Conservation (phyloP, 2,329 filamentous ascomycete species). For the Pezicula neosporulosa region DNA sequence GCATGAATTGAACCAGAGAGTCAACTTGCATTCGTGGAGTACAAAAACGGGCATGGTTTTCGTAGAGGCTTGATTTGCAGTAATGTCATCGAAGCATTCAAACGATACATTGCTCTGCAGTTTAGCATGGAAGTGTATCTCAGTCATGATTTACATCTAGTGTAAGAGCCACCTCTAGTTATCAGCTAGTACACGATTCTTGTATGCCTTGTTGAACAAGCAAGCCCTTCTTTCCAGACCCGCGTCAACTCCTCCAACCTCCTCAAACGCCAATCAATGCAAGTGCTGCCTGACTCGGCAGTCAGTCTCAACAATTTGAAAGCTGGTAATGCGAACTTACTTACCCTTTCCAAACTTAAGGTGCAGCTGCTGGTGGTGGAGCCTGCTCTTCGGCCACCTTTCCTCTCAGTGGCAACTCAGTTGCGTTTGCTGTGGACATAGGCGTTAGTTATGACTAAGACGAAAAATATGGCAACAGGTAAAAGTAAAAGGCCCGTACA, state of each 20-base stretch:
- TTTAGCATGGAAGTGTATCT: no score
- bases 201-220: no score
- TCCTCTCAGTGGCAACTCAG: conserved; percentile 23
- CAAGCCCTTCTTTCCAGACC: no score
- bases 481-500: not conserved
- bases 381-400: conserved; percentile 27
- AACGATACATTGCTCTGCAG: no score
- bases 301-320: no score
- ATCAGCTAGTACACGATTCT: no score
- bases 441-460: not conserved
- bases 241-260: no score
- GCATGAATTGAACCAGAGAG: conserved; percentile 13
- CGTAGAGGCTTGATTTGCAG: not conserved
- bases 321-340: not conserved
- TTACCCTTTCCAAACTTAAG: conserved; percentile 10
- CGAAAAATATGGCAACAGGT: not conserved
- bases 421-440: conserved; percentile 1
- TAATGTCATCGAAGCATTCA: not conserved
- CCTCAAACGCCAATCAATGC: not conserved
- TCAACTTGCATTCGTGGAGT: not conserved
- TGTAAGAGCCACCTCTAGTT: no score
- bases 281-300: not conserved
- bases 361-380: conserved; percentile 27
- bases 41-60: not conserved
- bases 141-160: no score